A percentile compares a stretch with the other conserved stretches of the same genome.
phyloP scores from a whole-genome alignment of 345 rosid genomes.

The Viola odorata region DNA sequence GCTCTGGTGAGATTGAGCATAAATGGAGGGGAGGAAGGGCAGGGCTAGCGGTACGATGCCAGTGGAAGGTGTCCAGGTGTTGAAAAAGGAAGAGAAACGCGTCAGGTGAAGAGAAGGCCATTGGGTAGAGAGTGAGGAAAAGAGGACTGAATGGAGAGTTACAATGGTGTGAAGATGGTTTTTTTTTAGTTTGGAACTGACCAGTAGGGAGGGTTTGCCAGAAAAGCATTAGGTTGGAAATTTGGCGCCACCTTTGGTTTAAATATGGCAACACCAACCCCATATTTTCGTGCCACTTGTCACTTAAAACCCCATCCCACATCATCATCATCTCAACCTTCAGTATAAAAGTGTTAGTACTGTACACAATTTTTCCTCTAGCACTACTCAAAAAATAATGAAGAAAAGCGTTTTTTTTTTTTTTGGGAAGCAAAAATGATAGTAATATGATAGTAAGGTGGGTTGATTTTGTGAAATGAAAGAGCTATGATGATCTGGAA shows the following conservation, averaged over 20 bases:
- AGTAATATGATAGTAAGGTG: too few species aligned
- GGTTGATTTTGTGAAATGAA: too few species aligned
- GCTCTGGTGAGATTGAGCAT: neutral
- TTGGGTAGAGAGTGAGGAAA: neutral
- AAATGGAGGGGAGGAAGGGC: neutral
- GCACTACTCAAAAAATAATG: too few species aligned
- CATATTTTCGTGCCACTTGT: too few species aligned
- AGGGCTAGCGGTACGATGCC: conserved; percentile 17
- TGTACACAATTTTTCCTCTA: too few species aligned
- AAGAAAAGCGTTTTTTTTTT: too few species aligned
- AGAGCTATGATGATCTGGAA: too few species aligned
- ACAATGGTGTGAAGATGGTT: conserved; percentile 16
- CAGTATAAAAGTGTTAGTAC: too few species aligned
- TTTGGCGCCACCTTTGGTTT: conserved; percentile 36
- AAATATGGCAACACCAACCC: conserved; percentile 18
- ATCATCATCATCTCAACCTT: too few species aligned
- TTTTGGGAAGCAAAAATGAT: too few species aligned
- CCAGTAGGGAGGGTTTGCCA: conserved; percentile 23
- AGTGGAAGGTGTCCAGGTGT: conserved; percentile 26
- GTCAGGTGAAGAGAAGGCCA: conserved; percentile 15
- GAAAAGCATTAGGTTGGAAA: conserved; percentile 16
- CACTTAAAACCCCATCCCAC: too few species aligned
- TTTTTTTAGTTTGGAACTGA: conserved; percentile 35
- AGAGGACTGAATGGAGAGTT: neutral
- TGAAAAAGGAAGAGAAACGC: conserved; percentile 31